Percentiles rank a stretch among this genome's conserved stretches.
These are phyloP conservation scores for Botrytis paeoniae DNA, from an alignment of 2,329 filamentous ascomycete genomes.

Conservation along the genomic window DNA sequence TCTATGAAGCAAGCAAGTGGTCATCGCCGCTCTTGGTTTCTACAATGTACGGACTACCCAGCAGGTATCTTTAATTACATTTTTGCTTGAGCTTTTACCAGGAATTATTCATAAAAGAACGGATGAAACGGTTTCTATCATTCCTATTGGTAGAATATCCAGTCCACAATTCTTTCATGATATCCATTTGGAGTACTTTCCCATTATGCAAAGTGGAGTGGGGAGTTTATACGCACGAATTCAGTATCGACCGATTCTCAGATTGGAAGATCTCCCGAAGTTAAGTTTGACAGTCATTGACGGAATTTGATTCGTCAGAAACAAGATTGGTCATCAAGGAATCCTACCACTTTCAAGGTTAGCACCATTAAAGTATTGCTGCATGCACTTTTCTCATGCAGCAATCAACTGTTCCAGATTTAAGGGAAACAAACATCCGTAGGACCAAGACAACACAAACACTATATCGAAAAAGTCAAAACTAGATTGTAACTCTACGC, in stretches of 20 bases:
- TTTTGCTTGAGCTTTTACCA: neutral
- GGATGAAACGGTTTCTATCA: neutral
- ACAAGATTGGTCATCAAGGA: constrained; percentile 14
- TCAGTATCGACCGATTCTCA: neutral
- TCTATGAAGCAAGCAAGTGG: neutral
- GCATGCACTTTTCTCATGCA: neutral
- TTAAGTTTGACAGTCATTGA: neutral
- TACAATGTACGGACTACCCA: neutral
- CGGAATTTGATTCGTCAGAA: constrained; percentile 12
- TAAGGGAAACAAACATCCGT: neutral
- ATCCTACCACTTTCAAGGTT: neutral
- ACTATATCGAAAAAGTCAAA: neutral
- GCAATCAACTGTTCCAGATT: neutral
- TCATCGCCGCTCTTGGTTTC: neutral
- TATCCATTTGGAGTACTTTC: neutral
- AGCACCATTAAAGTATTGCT: neutral
- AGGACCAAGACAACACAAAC: neutral
- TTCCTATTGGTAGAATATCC: neutral
- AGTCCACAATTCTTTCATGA: neutral
- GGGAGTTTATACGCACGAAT: neutral
- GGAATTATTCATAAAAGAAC: neutral
- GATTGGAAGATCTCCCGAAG: constrained; percentile 16
- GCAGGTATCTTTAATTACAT: neutral
- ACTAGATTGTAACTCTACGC: too few species aligned
- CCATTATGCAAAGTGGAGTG: constrained; percentile 8